A percentile compares a stretch with the other conserved stretches of the same genome.
These are phyloP conservation scores for Raddia distichophylla DNA, from an alignment of 176 grass and related monocot genomes.

Conservation along the genomic window DNA sequence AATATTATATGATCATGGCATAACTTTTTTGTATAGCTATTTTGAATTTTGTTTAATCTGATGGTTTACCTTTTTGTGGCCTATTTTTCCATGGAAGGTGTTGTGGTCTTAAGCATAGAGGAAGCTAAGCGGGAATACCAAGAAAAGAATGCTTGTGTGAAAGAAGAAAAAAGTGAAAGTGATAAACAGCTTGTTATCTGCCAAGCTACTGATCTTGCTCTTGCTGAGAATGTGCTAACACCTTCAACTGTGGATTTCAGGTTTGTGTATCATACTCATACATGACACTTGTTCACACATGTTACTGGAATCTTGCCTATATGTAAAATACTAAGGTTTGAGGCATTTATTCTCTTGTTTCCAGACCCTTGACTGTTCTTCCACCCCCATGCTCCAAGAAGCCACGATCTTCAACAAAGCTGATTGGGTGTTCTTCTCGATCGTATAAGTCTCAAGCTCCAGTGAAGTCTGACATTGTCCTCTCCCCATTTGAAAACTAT, in stretches of 20 bases:
- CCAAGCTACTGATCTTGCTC: slow-evolving; percentile 48
- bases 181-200: slow-evolving; percentile 49
- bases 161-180: slow-evolving; percentile 59
- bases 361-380: slow-evolving; percentile 40
- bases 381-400: slow-evolving; percentile 50
- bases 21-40: slow-evolving; percentile 30
- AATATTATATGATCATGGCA: slow-evolving; percentile 7
- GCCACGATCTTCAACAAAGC: slow-evolving; percentile 43
- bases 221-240: slow-evolving; percentile 60
- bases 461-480: slow-evolving; percentile 38
- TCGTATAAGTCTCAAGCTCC: slow-evolving; percentile 34
- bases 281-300: neutral
- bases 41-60: neutral
- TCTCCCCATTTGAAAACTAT: slow-evolving; percentile 43
- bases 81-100: slow-evolving; percentile 46
- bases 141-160: slow-evolving; percentile 51
- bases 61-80: slow-evolving; percentile 17
- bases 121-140: slow-evolving; percentile 57
- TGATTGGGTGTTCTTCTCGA: slow-evolving; percentile 45
- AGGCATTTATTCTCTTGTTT: slow-evolving; percentile 22
- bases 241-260: slow-evolving; percentile 58
- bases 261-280: slow-evolving; percentile 43
- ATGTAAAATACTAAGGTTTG: slow-evolving; percentile 29
- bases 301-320: slow-evolving; percentile 33
- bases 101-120: slow-evolving; percentile 41